Percentiles rank a stretch among this genome's conserved stretches.
Evolutionary conservation across 768 basidiomycete genomes (phyloP).

Genomic region (Trametes elegans): DNA sequence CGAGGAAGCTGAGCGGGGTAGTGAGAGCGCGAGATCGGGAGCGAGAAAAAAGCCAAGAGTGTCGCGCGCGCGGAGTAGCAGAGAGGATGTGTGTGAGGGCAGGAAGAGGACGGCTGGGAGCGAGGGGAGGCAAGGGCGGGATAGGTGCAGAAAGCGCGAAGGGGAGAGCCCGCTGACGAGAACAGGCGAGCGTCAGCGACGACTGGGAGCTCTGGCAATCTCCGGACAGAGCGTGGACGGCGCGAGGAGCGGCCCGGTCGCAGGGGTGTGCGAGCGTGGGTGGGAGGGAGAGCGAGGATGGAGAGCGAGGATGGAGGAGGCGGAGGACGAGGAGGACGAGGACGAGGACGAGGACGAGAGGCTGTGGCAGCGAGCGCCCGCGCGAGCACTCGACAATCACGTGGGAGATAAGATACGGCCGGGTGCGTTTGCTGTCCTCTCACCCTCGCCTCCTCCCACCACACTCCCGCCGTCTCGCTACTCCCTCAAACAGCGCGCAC

Average conservation of each 20-base stretch:
- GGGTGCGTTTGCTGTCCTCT: neutral
- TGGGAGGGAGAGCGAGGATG: neutral
- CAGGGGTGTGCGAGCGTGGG: neutral
- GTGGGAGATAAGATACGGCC: conserved; percentile 6
- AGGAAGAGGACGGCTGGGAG: neutral
- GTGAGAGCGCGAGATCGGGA: neutral
- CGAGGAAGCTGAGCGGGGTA: neutral
- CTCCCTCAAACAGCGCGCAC: neutral
- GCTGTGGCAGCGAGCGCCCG: neutral
- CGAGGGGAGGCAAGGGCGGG: neutral
- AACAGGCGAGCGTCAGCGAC: conserved; percentile 2
- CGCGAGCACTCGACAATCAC: neutral
- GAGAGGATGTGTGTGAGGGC: neutral
- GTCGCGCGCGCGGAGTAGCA: neutral
- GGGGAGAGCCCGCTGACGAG: conserved; percentile 10
- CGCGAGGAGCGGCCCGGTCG: too few relatives aligned
- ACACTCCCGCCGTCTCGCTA: neutral
- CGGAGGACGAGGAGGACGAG: neutral
- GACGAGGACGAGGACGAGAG: neutral
- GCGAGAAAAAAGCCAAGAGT: too few relatives aligned
- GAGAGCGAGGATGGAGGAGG: neutral
- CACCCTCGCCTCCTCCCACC: neutral
- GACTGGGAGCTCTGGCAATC: neutral
- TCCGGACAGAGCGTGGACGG: too few relatives aligned
- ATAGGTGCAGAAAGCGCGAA: neutral